Base-by-base conservation (phyloP, 2,329 filamentous ascomycete species). In the Scopulariopsis brevicaulis region DNA sequence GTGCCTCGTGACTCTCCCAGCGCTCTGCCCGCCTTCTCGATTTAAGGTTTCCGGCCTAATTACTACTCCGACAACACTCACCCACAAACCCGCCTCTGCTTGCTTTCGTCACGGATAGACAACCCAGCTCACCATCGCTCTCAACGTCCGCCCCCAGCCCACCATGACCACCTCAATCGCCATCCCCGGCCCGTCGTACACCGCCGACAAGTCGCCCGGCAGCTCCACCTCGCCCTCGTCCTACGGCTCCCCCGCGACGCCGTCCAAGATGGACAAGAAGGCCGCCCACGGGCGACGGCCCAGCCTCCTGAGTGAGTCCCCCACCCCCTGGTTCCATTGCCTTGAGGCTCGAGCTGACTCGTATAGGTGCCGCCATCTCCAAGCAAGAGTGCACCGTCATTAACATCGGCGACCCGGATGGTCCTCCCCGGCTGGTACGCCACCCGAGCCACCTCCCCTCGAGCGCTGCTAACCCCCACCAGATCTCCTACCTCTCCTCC, bases 401-500 rank as follows among this genome's bases (percentile, higher is more conserved):
- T 69, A 89, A 91, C 68, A 83, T 93, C 63, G 87, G 86, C 50
- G 82, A 87, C 62, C 83, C 84, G 25, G 86, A 90, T 62, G 85
- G 84, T n/a, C 81, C 83, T 62, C 85, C 86, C 62, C 79, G 86
- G 58, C 74, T 92, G 73, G 86, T 90, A 73, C 69, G 84, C 55
- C 54, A 51, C n/a, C 56, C 54, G 28, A 40, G 35, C 43, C 48
- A 59, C 15, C 18, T 34, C 20, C 4, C 34, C 12, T 32, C 15
- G 35, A 54, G 20, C 20, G 20, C 22, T 4, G 12, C 56, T 54
- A 40, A 53, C 24, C 28, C 32, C 24, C 15, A 24, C 57, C 63
- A 90, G 87, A 90, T 92, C 62, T 89, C 87, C 24, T 93, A 90
- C 69, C 82, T 92, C 55, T 85, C 88, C 61, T 86, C 85, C 6